Evolutionary conservation across 352 stramenopile genomes (phyloP).

Genomic region (Phytophthora pluvialis): DNA sequence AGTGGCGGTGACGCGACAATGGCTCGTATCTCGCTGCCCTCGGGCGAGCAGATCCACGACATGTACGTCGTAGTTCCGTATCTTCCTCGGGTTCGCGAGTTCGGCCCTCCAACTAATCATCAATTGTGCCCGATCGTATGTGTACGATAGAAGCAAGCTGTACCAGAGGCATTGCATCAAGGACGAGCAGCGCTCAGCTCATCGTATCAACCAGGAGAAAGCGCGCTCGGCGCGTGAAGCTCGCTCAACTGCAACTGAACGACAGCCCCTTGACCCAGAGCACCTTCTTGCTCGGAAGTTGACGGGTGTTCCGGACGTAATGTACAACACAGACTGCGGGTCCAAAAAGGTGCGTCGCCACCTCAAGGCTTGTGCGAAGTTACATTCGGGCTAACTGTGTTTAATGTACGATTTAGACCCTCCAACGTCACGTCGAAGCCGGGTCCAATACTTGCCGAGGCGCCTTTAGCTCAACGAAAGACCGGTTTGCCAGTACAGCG

Average conservation of each 20-base stretch:
- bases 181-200: slow-evolving; percentile 62
- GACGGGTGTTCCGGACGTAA: slow-evolving; percentile 56
- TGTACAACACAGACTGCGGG: slow-evolving; percentile 73
- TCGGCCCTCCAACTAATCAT: not conserved
- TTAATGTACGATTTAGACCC: slow-evolving; percentile 31
- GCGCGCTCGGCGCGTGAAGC: slow-evolving; percentile 40
- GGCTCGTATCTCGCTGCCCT: slow-evolving; percentile 60
- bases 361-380: not conserved
- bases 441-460: slow-evolving; percentile 55
- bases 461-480: slow-evolving; percentile 68
- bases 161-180: slow-evolving; percentile 72
- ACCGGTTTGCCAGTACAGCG: slow-evolving; percentile 68
- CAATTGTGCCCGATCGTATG: not conserved
- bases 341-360: slow-evolving; percentile 49
- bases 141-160: slow-evolving; percentile 59
- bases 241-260: slow-evolving; percentile 19
- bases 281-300: slow-evolving; percentile 46
- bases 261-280: slow-evolving; percentile 61
- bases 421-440: slow-evolving; percentile 56
- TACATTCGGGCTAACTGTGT: not conserved
- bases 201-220: slow-evolving; percentile 56
- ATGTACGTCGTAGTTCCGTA: slow-evolving; percentile 45
- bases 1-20: slow-evolving; percentile 20
- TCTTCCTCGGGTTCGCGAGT: not conserved
- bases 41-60: slow-evolving; percentile 76